These are phyloP conservation scores for Crassisporium funariophilum DNA, from an alignment of 768 basidiomycete species.

Conservation along the genomic window DNA sequence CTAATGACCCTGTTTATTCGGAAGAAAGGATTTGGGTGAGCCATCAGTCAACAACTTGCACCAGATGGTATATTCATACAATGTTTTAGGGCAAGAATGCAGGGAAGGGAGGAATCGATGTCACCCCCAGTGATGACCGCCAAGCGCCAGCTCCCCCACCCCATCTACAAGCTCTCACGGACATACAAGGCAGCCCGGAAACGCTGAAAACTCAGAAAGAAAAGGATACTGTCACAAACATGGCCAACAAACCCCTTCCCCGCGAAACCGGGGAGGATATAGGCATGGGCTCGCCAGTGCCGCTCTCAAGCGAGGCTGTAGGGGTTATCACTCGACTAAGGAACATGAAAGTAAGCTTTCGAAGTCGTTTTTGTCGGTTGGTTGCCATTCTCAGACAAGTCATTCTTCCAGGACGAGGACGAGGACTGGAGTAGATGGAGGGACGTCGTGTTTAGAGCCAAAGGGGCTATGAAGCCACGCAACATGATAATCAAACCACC, in stretches of 20 bases:
- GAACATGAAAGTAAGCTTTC: slow-evolving; percentile 74
- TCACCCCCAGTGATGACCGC: slow-evolving; percentile 66
- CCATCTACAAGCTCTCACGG: slow-evolving; percentile 43
- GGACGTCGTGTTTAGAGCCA: slow-evolving; percentile 80
- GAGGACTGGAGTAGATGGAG: slow-evolving; percentile 91
- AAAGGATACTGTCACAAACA: slow-evolving; percentile 10
- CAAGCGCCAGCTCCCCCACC: slow-evolving; percentile 60
- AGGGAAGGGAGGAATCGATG: slow-evolving; percentile 82
- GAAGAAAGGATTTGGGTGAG: slow-evolving; percentile 75
- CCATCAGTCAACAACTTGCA: slow-evolving; percentile 13
- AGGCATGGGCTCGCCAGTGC: slow-evolving; percentile 85
- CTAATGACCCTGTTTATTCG: slow-evolving; percentile 94
- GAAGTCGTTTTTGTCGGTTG: background rate
- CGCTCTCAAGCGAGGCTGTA: slow-evolving; percentile 75
- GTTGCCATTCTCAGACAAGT: background rate
- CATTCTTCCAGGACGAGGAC: slow-evolving; percentile 63
- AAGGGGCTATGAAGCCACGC: slow-evolving; percentile 54
- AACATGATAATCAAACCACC: slow-evolving; percentile 49
- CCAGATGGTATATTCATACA: slow-evolving; percentile 8
- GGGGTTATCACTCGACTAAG: slow-evolving; percentile 76
- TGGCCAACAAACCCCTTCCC: slow-evolving; percentile 55
- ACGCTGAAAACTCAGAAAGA: slow-evolving; percentile 31
- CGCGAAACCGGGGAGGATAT: slow-evolving; percentile 87
- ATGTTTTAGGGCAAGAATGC: slow-evolving; percentile 61
- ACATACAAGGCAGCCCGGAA: slow-evolving; percentile 49